phyloP scores from a whole-genome alignment of 371 early-diverging fungal species.

The Batrachochytrium dendrobatidis region DNA sequence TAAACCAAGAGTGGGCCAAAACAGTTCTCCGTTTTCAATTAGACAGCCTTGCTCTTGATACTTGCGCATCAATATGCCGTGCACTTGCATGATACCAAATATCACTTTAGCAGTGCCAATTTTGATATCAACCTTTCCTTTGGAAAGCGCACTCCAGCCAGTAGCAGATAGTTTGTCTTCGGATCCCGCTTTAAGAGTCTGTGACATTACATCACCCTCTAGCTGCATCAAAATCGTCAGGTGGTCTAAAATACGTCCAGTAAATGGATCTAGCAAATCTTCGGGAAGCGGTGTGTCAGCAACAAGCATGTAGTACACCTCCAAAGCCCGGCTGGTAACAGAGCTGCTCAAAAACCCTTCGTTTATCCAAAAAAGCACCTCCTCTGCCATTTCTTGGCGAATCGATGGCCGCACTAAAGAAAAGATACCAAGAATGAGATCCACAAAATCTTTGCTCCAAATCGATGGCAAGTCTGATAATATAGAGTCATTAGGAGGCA shows the following conservation, averaged over 20 bases:
- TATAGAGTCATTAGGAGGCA: background rate
- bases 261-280: background rate
- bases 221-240: constrained; percentile 5
- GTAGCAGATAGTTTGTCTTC: background rate
- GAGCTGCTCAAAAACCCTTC: constrained; percentile 4
- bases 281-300: background rate
- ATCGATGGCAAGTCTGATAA: background rate
- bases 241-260: constrained; percentile 4
- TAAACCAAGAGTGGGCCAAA: constrained; percentile 19
- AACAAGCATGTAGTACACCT: background rate
- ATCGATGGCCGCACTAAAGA: background rate
- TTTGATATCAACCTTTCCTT: constrained; percentile 8
- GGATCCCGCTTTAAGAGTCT: background rate
- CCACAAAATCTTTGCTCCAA: background rate
- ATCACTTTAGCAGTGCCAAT: constrained; percentile 6
- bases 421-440: background rate
- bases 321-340: background rate
- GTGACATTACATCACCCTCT: background rate
- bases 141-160: constrained; percentile 10
- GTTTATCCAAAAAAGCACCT: background rate
- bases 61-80: constrained; percentile 16
- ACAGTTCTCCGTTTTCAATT: constrained; percentile 13
- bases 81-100: constrained; percentile 16
- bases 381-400: background rate
- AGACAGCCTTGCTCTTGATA: too few relatives aligned